Evolutionary conservation across 345 rosid species (phyloP).

Genomic region (Eucalyptus dawsonii): DNA sequence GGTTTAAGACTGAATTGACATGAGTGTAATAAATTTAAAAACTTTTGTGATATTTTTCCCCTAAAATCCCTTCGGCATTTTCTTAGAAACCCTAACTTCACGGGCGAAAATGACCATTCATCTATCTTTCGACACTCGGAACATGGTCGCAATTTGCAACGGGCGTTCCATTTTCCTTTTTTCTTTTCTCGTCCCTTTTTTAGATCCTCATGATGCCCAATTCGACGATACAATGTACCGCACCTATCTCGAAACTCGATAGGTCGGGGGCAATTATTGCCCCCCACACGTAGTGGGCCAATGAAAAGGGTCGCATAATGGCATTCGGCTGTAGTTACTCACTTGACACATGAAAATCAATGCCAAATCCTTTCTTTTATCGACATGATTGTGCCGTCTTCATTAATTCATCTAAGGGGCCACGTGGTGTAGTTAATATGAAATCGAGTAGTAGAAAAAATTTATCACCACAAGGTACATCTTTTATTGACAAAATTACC

Average conservation of each 20-base stretch:
- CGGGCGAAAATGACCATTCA: not conserved
- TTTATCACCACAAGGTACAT: not conserved
- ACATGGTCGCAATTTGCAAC: not conserved
- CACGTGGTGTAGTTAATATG: not conserved
- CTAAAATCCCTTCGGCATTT: not conserved
- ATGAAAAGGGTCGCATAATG: not conserved
- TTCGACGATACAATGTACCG: not conserved
- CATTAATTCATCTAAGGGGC: not conserved
- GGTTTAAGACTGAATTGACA: no score
- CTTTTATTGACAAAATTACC: not conserved
- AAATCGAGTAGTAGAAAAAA: not conserved
- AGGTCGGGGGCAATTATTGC: not conserved
- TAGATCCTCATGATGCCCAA: not conserved
- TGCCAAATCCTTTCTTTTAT: not conserved
- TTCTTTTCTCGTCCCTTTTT: not conserved
- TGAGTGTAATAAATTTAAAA: no score
- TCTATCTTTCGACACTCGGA: not conserved
- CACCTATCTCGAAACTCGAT: not conserved
- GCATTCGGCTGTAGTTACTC: not conserved
- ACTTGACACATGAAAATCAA: not conserved
- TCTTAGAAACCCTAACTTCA: not conserved
- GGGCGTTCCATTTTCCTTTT: not conserved
- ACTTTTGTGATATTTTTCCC: accelerated
- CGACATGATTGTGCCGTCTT: not conserved
- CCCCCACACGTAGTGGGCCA: not conserved